Conservation (phyloP, 345 rosid genomes). For the Melaleuca alternifolia region DNA sequence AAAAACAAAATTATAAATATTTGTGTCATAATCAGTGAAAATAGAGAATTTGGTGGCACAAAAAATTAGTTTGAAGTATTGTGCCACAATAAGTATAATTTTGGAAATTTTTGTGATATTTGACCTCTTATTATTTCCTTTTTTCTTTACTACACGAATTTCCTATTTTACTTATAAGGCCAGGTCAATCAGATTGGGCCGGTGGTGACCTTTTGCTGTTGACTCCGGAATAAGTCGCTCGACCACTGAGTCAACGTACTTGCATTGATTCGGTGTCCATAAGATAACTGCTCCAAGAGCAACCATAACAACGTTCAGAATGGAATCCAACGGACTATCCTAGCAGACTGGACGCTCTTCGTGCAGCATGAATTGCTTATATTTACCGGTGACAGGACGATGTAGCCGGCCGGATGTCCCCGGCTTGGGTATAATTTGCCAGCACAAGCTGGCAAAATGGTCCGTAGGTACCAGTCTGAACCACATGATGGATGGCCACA, state of each 20-base stretch:
- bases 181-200: no score
- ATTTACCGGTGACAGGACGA: not conserved
- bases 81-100: no score
- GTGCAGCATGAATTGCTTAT: not conserved
- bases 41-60: no score
- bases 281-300: not conserved
- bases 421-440: not conserved
- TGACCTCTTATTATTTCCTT: no score
- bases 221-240: no score
- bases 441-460: not conserved
- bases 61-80: no score
- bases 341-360: not conserved
- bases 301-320: rapidly evolving
- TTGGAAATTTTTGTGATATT: no score
- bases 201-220: no score
- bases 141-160: no score
- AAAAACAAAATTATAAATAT: no score
- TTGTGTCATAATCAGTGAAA: no score
- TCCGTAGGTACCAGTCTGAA: not conserved
- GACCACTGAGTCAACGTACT: not conserved
- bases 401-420: not conserved
- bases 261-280: not conserved
- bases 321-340: not conserved
- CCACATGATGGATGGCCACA: not conserved
- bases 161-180: no score